Evolutionary conservation across 345 rosid species (phyloP), one percentile per base, ranked within the genome.

Genomic region (Eucalyptus sp.): DNA sequence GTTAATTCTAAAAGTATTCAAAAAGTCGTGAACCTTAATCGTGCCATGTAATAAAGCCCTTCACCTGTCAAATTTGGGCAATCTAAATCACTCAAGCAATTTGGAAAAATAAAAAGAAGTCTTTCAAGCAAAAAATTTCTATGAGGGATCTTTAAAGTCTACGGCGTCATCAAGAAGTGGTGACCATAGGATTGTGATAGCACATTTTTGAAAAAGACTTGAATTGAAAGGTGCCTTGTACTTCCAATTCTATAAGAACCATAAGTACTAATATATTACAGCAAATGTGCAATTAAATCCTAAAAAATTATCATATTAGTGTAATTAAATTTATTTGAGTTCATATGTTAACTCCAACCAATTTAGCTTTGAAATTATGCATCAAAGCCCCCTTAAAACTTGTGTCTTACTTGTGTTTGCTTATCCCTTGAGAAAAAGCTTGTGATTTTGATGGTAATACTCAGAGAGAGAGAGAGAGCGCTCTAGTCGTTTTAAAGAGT

Each of bases 241-340:
- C 68, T 62, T 62, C 7, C 0, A 0, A 8, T 62, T 62, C 15
- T 27, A 6, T 62, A 62, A 62, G 33, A 29, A 60, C 31, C 33
- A 62, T 27, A 62, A 62, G 31, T 62, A 29, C 7, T 60, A 27
- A 25, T 60, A 27, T 60, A n/a, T 27, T 27, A 60, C 1, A 6
- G 3, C 0, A 0, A 27, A 62, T 3, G 31, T 27, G 4, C 0
- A 62, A 13, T 62, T 11, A 12, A 62, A 13, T 62, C 16, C 13
- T 62, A 13, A 3, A 29, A 62, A 60, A 6, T 13, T 13, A 27
- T 62, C 68, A 27, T 3, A 2, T 62, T 27, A 13, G 8, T 62
- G n/a, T 27, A 62, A 27, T 60, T 11, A 27, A 62, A 62, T 27
- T 62, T 6, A 13, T 60, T 29, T 62, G 31, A 29, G 31, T 29